Evolutionary conservation across 2,329 filamentous ascomycete genomes (phyloP).

Genomic region (Blastomyces parvus): DNA sequence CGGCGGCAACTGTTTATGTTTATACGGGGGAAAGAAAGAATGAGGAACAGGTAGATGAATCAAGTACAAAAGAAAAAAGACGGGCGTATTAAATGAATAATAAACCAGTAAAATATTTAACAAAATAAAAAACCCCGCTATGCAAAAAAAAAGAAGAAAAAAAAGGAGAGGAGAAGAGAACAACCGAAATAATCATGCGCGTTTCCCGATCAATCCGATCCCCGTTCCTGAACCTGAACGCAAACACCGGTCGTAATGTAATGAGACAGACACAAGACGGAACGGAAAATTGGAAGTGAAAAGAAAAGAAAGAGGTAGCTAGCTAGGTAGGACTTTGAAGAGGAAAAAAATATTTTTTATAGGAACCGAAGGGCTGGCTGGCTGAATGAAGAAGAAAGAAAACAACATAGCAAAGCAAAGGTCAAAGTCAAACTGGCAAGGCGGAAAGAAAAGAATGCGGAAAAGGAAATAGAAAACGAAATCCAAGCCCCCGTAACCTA

Average conservation of each 20-base stretch:
- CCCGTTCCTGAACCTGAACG: background rate
- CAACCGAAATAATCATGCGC: background rate
- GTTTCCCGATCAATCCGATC: background rate
- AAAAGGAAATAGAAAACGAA: background rate
- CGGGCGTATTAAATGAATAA: background rate
- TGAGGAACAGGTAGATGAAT: background rate
- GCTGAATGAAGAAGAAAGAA: background rate
- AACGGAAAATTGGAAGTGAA: background rate
- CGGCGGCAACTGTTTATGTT: background rate
- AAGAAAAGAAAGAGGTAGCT: background rate
- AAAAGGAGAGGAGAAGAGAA: background rate
- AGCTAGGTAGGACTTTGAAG: no score
- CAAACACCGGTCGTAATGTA: constrained; percentile 1
- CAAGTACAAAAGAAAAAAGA: background rate
- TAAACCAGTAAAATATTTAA: background rate
- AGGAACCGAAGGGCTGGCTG: background rate
- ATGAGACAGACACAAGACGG: background rate
- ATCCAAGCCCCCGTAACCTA: background rate
- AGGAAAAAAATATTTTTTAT: background rate
- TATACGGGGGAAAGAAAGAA: background rate
- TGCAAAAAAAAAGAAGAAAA: constrained; percentile 6
- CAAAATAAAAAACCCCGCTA: constrained; percentile 5
- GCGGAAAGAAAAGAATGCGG: no score
- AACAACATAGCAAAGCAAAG: background rate
- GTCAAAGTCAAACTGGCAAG: no score